Evolutionary conservation across 169 alveolate species (phyloP).

Genomic region (Plasmodium ovale): DNA sequence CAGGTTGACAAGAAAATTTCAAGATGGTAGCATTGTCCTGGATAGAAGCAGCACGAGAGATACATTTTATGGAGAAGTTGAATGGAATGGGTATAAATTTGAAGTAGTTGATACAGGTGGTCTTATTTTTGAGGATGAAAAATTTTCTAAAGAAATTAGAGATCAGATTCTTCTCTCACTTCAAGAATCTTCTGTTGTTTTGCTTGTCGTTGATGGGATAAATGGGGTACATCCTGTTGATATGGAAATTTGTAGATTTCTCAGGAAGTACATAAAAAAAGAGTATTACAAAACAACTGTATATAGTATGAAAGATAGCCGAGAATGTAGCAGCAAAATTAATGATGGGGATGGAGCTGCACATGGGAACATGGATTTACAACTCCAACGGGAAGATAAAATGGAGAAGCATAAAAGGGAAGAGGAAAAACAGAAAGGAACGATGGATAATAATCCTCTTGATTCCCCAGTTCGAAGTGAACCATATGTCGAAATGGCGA

Average conservation of each 20-base stretch:
- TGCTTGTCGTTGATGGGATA: constrained; percentile 85
- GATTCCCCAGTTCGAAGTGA: not conserved
- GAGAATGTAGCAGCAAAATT: constrained; percentile 7
- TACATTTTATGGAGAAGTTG: constrained; percentile 82
- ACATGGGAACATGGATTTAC: not conserved
- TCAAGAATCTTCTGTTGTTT: constrained; percentile 80
- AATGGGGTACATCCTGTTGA: constrained; percentile 86
- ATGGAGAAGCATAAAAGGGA: not conserved
- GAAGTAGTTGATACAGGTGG: constrained; percentile 87
- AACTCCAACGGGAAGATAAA: not conserved
- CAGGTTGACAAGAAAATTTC: constrained; percentile 85
- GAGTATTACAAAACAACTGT: constrained; percentile 16
- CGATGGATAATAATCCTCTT: not conserved
- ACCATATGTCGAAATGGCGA: no score
- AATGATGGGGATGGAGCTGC: no score
- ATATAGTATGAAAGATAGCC: not conserved
- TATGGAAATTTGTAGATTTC: constrained; percentile 75
- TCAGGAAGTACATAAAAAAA: constrained; percentile 57
- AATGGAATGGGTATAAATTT: constrained; percentile 84
- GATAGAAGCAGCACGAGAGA: constrained; percentile 86
- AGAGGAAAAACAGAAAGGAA: not conserved
- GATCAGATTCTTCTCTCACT: constrained; percentile 68
- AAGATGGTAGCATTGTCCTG: constrained; percentile 85
- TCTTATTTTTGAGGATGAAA: constrained; percentile 77
- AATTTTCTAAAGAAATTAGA: constrained; percentile 78